Evolutionary conservation across 805 yeast species (phyloP).

Genomic region (Nakazawaea sp.): DNA sequence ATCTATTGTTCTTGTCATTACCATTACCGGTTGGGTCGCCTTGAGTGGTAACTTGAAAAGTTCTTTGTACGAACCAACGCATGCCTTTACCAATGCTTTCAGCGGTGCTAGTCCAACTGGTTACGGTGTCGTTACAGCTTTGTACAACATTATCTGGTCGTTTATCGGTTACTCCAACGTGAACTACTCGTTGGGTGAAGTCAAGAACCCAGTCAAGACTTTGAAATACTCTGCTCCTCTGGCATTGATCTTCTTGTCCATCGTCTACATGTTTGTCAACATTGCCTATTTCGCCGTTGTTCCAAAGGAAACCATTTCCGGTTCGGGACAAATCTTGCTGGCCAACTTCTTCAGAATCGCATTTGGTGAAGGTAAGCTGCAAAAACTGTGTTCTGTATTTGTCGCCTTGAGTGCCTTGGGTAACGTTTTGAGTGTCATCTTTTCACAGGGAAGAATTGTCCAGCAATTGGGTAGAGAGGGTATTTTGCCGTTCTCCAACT

Average conservation of each 20-base stretch:
- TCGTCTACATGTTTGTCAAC: conserved; percentile 70
- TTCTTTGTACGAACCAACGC: conserved; percentile 38
- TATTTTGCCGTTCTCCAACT: conserved; percentile 61
- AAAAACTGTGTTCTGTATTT: conserved; percentile 68
- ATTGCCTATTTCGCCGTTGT: conserved; percentile 81
- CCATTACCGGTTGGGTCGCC: conserved; percentile 79
- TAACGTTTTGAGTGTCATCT: conserved; percentile 72
- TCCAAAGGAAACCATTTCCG: conserved; percentile 51
- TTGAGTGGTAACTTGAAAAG: conserved; percentile 61
- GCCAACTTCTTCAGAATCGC: conserved; percentile 70
- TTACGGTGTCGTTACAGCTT: conserved; percentile 66
- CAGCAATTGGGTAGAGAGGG: conserved; percentile 84
- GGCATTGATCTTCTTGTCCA: conserved; percentile 52
- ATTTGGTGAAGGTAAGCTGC: conserved; percentile 56
- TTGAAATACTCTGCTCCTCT: conserved; percentile 69
- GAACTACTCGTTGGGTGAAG: conserved; percentile 77
- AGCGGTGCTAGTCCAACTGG: conserved; percentile 30
- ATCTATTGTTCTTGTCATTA: conserved; percentile 60
- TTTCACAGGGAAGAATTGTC: conserved; percentile 75
- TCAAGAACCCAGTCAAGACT: conserved; percentile 64
- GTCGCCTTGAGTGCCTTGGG: conserved; percentile 81
- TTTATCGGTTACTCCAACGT: conserved; percentile 80
- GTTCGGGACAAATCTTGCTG: conserved; percentile 66
- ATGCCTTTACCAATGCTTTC: conserved; percentile 30
- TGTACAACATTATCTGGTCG: conserved; percentile 81